phyloP scores from a whole-genome alignment of 495 filamentous ascomycete genomes.

The Stereocaulon alpinum region DNA sequence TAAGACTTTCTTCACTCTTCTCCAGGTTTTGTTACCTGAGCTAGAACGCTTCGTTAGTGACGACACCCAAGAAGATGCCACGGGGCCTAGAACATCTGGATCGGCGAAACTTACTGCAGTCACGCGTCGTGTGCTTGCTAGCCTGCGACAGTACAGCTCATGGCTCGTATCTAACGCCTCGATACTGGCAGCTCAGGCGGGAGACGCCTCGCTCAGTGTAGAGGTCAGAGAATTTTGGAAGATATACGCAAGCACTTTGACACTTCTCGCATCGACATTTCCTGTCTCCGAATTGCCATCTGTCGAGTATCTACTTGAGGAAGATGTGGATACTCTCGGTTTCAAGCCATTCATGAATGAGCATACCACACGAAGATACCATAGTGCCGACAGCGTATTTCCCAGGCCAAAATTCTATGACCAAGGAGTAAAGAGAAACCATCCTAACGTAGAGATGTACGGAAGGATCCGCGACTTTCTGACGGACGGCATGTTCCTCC shows the following conservation, averaged over 20 bases:
- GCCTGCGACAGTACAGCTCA: slow-evolving; percentile 60
- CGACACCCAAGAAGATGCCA: slow-evolving; percentile 29
- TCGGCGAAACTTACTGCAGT: slow-evolving; percentile 45
- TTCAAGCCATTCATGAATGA: slow-evolving; percentile 55
- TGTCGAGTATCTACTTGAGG: slow-evolving; percentile 61
- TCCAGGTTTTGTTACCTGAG: slow-evolving; percentile 60
- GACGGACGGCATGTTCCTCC: slow-evolving; percentile 51
- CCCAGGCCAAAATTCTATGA: slow-evolving; percentile 49
- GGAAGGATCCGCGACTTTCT: slow-evolving; percentile 58
- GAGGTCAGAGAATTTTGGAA: slow-evolving; percentile 61
- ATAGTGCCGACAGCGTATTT: slow-evolving; percentile 25
- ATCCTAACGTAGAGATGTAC: slow-evolving; percentile 62
- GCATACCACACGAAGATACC: slow-evolving; percentile 40
- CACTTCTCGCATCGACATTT: slow-evolving; percentile 52
- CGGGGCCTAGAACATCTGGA: slow-evolving; percentile 23
- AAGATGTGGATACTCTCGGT: slow-evolving; percentile 67
- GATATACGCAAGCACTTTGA: slow-evolving; percentile 56
- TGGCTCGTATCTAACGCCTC: slow-evolving; percentile 52
- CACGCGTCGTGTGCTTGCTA: slow-evolving; percentile 55
- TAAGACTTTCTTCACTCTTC: slow-evolving; percentile 65
- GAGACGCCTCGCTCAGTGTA: slow-evolving; percentile 45
- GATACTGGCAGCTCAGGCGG: slow-evolving; percentile 41
- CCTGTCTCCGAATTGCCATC: slow-evolving; percentile 44
- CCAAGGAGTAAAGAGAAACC: slow-evolving; percentile 43
- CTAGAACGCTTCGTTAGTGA: slow-evolving; percentile 48